phyloP scores from a whole-genome alignment of 2,329 filamentous ascomycete genomes.

The Intubia oerlemansii region DNA sequence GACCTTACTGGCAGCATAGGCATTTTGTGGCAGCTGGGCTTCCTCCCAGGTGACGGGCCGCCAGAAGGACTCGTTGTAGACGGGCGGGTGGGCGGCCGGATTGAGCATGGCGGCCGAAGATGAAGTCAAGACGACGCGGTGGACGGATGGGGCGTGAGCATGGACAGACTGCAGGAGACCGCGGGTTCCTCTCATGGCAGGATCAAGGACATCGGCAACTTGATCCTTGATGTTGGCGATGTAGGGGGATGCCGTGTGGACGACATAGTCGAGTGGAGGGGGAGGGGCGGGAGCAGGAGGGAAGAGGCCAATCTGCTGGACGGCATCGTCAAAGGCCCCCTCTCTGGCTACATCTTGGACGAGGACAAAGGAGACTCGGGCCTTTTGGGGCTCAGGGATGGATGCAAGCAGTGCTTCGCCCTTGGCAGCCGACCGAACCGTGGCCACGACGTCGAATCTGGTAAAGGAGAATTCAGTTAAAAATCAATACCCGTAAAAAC shows the following conservation, averaged over 20 bases:
- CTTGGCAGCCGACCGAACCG: conserved; percentile 25
- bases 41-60: conserved; percentile 16
- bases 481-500: too few species aligned
- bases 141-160: conserved; percentile 26
- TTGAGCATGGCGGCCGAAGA: conserved; percentile 23
- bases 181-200: conserved; percentile 30
- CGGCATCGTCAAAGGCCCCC: conserved; percentile 41
- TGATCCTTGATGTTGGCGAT: conserved; percentile 38
- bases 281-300: too few species aligned
- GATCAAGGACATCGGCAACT: conserved; percentile 26
- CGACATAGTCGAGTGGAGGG: conserved; percentile 45
- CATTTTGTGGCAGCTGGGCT: conserved; percentile 11
- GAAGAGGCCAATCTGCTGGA: too few species aligned
- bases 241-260: conserved; percentile 58
- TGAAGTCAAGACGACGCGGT: conserved; percentile 36
- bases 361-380: conserved; percentile 23
- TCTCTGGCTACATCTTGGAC: conserved; percentile 52
- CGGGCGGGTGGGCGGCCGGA: conserved; percentile 14
- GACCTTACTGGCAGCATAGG: conserved; percentile 24
- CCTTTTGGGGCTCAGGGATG: conserved; percentile 20
- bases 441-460: conserved; percentile 22
- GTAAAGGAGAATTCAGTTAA: too few species aligned
- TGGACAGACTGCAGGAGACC: conserved; percentile 26
- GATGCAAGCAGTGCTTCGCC: conserved; percentile 20
- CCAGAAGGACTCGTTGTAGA: conserved; percentile 21